Evolutionary conservation across 78 protist species (phyloP).

Genomic region (Isochrysis galbana): DNA sequence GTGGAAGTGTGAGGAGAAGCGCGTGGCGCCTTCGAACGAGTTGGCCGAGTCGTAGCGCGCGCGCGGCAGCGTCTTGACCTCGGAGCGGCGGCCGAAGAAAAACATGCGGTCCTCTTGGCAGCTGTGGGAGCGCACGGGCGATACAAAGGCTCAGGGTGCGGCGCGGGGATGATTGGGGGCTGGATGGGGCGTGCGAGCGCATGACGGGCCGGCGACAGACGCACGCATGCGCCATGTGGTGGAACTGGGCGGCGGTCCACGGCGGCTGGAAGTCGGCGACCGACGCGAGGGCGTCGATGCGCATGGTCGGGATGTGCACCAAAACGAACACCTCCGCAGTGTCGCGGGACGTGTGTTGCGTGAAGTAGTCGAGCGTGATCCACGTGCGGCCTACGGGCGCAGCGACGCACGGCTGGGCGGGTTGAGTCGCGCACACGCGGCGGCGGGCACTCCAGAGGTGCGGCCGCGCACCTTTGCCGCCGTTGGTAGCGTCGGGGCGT

Average conservation of each 20-base stretch:
- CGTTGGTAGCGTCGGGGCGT: no score
- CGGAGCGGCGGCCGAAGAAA: not conserved
- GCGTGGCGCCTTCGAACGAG: constrained; percentile 13
- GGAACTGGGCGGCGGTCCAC: constrained; percentile 14
- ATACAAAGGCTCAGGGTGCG: no score
- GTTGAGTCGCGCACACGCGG: no score
- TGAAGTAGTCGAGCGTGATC: not conserved
- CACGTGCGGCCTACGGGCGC: not conserved
- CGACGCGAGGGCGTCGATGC: not conserved
- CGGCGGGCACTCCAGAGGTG: no score
- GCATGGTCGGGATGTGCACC: not conserved
- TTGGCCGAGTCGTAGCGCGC: not conserved
- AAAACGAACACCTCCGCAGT: not conserved
- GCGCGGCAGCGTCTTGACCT: not conserved
- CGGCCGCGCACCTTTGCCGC: no score
- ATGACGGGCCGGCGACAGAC: no score
- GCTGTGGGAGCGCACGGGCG: no score
- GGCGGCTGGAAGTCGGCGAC: constrained; percentile 20
- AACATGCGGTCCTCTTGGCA: constrained; percentile 23
- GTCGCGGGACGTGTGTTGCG: not conserved
- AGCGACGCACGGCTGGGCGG: no score
- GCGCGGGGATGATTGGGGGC: no score
- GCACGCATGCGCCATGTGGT: not conserved
- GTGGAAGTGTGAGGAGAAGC: not conserved
- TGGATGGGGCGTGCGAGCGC: no score